Evolutionary conservation across 768 basidiomycete genomes (phyloP).

Genomic region (Calocera viscosa): DNA sequence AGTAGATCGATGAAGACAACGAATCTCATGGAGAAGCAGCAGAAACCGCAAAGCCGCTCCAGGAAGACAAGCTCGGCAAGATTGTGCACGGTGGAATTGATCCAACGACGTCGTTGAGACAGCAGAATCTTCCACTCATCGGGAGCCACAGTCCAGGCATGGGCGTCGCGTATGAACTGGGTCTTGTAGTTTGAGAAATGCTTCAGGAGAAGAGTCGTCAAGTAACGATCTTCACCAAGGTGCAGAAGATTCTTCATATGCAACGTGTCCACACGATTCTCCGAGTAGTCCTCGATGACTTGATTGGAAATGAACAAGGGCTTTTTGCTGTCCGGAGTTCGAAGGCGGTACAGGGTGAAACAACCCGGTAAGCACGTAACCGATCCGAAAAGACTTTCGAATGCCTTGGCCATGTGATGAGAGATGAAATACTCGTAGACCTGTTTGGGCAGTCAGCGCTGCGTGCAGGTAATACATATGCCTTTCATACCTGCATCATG

Average conservation of each 20-base stretch:
- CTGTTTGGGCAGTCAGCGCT: conserved; percentile 27
- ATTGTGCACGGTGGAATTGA: conserved; percentile 98
- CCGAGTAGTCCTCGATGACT: conserved; percentile 83
- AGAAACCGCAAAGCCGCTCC: conserved; percentile 88
- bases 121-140: conserved; percentile 89
- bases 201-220: conserved; percentile 90
- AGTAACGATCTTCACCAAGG: conserved; percentile 97
- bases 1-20: conserved; percentile 93
- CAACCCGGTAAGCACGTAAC: conserved; percentile 98
- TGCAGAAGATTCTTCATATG: conserved; percentile 98
- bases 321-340: conserved; percentile 90
- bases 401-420: conserved; percentile 97
- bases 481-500: conserved; percentile 72
- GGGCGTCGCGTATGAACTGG: conserved; percentile 87
- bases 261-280: conserved; percentile 90
- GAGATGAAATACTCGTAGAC: conserved; percentile 99
- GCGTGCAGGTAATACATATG: neutral
- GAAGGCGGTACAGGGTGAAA: conserved; percentile 92
- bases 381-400: conserved; percentile 91
- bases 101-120: conserved; percentile 97
- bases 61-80: conserved; percentile 84
- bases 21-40: conserved; percentile 98
- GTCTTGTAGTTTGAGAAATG: conserved; percentile 92
- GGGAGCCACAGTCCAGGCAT: conserved; percentile 88
- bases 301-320: conserved; percentile 86